Evolutionary conservation across 2,329 filamentous ascomycete genomes (phyloP), one percentile per base, ranked within the genome.

Genomic region (Curvularia sp.): DNA sequence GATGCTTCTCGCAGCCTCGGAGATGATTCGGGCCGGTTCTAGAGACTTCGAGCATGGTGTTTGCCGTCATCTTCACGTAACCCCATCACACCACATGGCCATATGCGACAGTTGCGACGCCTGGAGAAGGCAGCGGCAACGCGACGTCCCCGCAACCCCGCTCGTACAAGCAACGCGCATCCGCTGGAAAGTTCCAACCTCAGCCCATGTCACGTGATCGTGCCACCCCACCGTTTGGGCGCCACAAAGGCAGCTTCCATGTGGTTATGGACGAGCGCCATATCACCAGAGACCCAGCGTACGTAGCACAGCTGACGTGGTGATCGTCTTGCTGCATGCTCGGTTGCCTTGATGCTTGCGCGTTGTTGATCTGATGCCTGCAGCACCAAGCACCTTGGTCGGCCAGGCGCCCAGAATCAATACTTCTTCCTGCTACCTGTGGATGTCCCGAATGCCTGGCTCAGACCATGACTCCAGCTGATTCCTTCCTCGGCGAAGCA

Each of bases 381-480:
- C 15, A 8, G 53, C 20, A 33, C 28, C 24, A 24, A 46, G n/a
- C 42, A 31, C 20, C 42, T 50, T 47, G 18, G 15, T 42, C 20
- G 7, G 8, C 43, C 46, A 26, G 35, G 3, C 15, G 10, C 35
- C 24, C 41, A 43, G 18, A 35, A 39, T 33, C 28, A 30, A 49
- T 28, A 44, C 43, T 18, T 47, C 41, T 50, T n/a, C 26, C 12
- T 48, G 44, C 30, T 48, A 62, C 56, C 51, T 62, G 41, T 60
- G 68, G 10, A 71, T 64, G 75, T 95, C 91, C 71, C 88, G 91
- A 69, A 96, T 93, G 2, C 89, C 89, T 26, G 90, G 88, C 5
- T 89, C 86, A n/a, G 89, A 86, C 78, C 95, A 95, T 46, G 88
- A 85, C 63, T 96, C 92, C 18, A 97, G 81, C 74, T 97, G 92